Percentiles rank a stretch among this genome's conserved stretches.
Conservation (phyloP, 2,329 filamentous ascomycete species). For the Sporothrix protearum region DNA sequence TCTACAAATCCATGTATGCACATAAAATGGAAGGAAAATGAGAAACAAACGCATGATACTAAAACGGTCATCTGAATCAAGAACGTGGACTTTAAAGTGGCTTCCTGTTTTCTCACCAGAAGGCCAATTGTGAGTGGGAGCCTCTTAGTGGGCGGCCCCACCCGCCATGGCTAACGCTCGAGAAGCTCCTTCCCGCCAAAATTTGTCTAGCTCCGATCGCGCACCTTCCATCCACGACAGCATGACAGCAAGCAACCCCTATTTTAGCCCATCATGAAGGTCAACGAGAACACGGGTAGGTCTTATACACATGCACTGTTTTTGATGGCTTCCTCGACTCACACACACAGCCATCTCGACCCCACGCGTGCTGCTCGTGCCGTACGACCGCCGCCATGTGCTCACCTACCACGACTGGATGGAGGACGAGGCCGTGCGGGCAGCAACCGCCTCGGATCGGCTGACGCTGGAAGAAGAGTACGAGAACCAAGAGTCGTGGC, state of each 20-base stretch:
- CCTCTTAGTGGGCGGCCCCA: neutral
- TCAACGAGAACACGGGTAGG: conserved; percentile 38
- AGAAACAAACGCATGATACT: too few relatives aligned
- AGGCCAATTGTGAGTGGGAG: too few relatives aligned
- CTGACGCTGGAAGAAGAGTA: conserved; percentile 79
- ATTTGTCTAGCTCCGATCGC: neutral
- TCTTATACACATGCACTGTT: neutral
- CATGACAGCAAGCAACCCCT: neutral
- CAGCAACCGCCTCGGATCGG: conserved; percentile 82
- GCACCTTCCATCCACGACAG: neutral
- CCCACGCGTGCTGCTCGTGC: conserved; percentile 68
- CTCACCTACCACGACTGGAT: conserved; percentile 85
- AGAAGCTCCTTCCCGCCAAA: neutral
- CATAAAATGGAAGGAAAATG: neutral
- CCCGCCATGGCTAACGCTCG: neutral
- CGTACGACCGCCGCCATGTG: conserved; percentile 80
- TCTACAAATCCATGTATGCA: neutral
- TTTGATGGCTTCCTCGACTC: neutral
- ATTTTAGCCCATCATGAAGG: conserved; percentile 19
- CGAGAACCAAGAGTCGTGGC: conserved; percentile 86
- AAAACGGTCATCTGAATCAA: too few relatives aligned
- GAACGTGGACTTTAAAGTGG: too few relatives aligned
- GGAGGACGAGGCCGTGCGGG: conserved; percentile 77
- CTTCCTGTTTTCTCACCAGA: neutral
- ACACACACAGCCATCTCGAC: conserved; percentile 61